Percentiles rank a stretch among this genome's conserved stretches.
These are phyloP conservation scores for Pichia sp. DNA, from an alignment of 1,139 yeast species.

Conservation along the genomic window DNA sequence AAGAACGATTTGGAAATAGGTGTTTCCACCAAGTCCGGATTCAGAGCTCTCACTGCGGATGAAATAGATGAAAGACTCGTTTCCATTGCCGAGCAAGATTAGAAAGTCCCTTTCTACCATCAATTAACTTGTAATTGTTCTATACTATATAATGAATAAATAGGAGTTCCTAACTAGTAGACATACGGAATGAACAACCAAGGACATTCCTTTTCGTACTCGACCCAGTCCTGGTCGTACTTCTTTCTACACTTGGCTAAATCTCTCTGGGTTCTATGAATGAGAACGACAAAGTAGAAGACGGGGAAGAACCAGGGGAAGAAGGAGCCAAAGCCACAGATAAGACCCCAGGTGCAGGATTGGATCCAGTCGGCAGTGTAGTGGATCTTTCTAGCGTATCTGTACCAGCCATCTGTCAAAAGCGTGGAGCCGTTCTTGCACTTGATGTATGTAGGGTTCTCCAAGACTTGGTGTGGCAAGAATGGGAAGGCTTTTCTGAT, in stretches of 20 bases:
- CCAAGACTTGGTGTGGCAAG: constrained; percentile 75
- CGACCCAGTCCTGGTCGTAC: constrained; percentile 93
- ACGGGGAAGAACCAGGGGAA: constrained; percentile 96
- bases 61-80: constrained; percentile 93
- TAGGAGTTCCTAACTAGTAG: constrained; percentile 38
- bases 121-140: not conserved
- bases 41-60: constrained; percentile 69
- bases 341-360: constrained; percentile 85
- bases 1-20: constrained; percentile 93
- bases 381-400: constrained; percentile 86
- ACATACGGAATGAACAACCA: constrained; percentile 87
- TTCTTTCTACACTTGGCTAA: constrained; percentile 75
- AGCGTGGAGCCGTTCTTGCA: constrained; percentile 81
- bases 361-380: constrained; percentile 93
- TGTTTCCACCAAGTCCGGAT: constrained; percentile 67
- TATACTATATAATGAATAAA: not conserved
- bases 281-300: constrained; percentile 79
- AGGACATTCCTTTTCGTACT: constrained; percentile 83
- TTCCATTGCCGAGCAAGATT: constrained; percentile 94
- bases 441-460: constrained; percentile 77
- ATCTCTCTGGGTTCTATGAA: constrained; percentile 88
- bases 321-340: constrained; percentile 82
- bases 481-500: constrained; percentile 89
- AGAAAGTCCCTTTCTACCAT: constrained; percentile 16
- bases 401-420: constrained; percentile 92